Evolutionary conservation across 75 land plant genomes (phyloP), one percentile per base, ranked within the genome.

Genomic region (Gnetum montanum): DNA sequence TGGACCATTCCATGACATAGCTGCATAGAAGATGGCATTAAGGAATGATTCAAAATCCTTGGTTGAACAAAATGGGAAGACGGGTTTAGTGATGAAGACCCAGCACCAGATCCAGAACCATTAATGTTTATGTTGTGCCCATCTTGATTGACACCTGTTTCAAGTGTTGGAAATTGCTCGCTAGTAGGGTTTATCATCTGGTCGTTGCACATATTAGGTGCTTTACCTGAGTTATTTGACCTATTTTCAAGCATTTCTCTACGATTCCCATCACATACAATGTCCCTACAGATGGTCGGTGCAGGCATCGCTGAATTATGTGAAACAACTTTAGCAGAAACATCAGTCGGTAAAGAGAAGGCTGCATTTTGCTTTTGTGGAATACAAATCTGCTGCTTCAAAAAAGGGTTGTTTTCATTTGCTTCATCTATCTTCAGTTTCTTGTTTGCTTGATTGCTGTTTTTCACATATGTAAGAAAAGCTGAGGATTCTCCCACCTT

Each of bases 401-500:
- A 31, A n/a, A n/a, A n/a, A 49, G 36, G 15, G 28, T 60, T 49
- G 50, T 40, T 58, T 48, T 49, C 54, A 50, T 30, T 49, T 22
- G 22, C 7, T 19, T 16, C 4, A 34, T 25, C 11, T 47, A 38
- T 12, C 19, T 28, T 47, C 8, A 46, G 63, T 6, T 22, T 36
- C 12, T 45, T 64, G 46, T 22, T 61, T 44, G 44, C 64, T 20
- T 33, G 43, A n/a, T 40, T 40, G 45, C 63, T 69, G 31, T 68
- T 67, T 45, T 64, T 87, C 23, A 74, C 69, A 56, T 87, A 87
- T 3, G 80, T 70, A 31, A 87, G 78, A 37, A 87, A 87, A 29
- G 91, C 91, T 27, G 91, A 87, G 3, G 84, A 76, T 20, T 73
- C 74, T 0, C 84, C 83, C 46, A 86, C 47, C 68, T 71, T 86